Percentiles rank a stretch among this genome's conserved stretches.
Evolutionary conservation across 2,329 filamentous ascomycete genomes (phyloP).

Genomic region (Pseudogymnoascus sp.): DNA sequence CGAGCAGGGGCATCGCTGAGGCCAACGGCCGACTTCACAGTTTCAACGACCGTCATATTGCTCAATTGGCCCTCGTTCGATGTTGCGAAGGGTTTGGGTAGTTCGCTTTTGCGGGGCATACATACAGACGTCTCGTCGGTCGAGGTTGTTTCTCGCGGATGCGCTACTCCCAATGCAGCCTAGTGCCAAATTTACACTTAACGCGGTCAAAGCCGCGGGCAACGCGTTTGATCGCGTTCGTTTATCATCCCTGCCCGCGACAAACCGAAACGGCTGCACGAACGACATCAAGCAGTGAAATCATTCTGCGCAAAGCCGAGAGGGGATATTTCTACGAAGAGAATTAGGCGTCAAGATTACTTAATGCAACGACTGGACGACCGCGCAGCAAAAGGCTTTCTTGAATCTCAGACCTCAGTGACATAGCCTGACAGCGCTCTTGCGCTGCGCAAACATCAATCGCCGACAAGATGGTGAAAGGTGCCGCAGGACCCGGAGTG

Average conservation of each 20-base stretch:
- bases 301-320: background rate
- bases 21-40: slow-evolving; percentile 40
- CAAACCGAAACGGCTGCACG: slow-evolving; percentile 1
- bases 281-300: background rate
- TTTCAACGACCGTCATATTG: slow-evolving; percentile 39
- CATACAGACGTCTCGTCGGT: background rate
- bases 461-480: slow-evolving; percentile 26
- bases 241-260: slow-evolving; percentile 3
- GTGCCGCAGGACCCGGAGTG: slow-evolving; percentile 33
- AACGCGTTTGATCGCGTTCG: slow-evolving; percentile 8
- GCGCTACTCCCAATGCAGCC: background rate
- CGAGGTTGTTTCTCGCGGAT: slow-evolving; percentile 5
- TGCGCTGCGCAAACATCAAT: slow-evolving; percentile 1
- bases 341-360: background rate
- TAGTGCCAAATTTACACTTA: background rate
- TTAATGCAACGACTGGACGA: background rate
- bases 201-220: slow-evolving; percentile 3
- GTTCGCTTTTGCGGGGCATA: slow-evolving; percentile 7
- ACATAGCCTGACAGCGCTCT: slow-evolving; percentile 1
- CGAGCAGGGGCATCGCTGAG: slow-evolving; percentile 29
- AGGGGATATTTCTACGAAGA: slow-evolving; percentile 1
- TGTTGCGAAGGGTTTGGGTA: slow-evolving; percentile 3
- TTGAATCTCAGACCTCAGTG: background rate
- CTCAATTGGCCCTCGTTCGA: slow-evolving; percentile 8
- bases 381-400: background rate